Base-by-base conservation (phyloP, 2,329 filamentous ascomycete genomes). In the Aspergillus uvarum region DNA sequence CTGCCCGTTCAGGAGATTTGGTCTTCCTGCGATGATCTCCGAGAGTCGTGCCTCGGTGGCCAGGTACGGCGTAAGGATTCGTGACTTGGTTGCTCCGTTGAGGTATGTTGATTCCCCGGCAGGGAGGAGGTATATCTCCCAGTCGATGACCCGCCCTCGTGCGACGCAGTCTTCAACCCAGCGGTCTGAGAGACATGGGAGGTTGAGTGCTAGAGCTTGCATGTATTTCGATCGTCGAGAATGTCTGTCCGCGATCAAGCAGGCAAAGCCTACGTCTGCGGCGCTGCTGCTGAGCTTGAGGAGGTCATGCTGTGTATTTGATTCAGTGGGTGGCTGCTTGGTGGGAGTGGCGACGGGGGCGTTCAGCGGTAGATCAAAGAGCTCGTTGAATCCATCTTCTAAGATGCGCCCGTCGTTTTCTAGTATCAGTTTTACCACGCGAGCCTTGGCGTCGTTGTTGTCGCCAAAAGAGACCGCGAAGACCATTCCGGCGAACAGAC, bases 151-250 rank as follows among this genome's bases (percentile, higher is more conserved):
- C 7, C 77, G 72, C 5, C 81, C 80, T 32, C 85, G 85, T 1
- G 81, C 75, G 3, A 94, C 74, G 63, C 91, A 96, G 53, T 89
- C 84, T 26, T 85, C 82, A 51, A 96, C 80, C 94, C 95, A 99
- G 57, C 88, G 87, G 5, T 87, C 84, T 5, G 91, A 89, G 1
- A 99, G 81, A 69, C 93, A 96, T 0, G 95, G 95, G 0, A 99
- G 77, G 0, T 91, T 92, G 0, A 99, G 84, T 0, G 95, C 93
- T 2, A 99, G 84, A 0, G 95, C 95, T 77, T 98, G 93, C 82
- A 98, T 90, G 74, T 95, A 97, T 73, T 98, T 99, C 53, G 88
- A 85, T 63, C 92, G 92, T 51, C 94, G 87, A 6, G 90, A 95
- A 73, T 96, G 90, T 4, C 86, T 85, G 70, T 98, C 91, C 0